These are phyloP conservation scores for Bullera alba DNA, from an alignment of 768 basidiomycete species.

Conservation along the genomic window DNA sequence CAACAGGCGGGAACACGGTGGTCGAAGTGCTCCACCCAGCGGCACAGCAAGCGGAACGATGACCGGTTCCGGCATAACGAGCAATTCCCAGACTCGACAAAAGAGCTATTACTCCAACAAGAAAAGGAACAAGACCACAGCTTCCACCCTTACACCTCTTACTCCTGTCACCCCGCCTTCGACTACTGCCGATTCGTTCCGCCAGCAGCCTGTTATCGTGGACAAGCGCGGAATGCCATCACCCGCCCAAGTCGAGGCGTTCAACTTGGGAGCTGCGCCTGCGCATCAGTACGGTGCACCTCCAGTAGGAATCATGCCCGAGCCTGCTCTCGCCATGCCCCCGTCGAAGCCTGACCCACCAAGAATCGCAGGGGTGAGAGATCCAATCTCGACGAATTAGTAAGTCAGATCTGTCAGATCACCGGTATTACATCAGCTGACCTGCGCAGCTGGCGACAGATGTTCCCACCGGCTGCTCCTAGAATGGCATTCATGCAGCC, in stretches of 20 bases:
- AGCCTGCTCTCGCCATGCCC: not conserved
- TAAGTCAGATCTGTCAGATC: not conserved
- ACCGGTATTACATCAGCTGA: not conserved
- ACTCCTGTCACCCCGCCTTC: not conserved
- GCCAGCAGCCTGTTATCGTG: not conserved
- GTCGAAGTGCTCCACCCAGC: not conserved
- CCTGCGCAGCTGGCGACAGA: constrained; percentile 1
- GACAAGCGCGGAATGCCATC: not conserved
- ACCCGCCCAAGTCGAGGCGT: not conserved
- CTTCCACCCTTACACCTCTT: not conserved
- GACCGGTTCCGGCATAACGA: not conserved
- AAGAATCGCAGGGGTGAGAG: constrained; percentile 9
- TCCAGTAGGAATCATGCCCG: not conserved
- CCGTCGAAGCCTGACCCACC: constrained; percentile 1
- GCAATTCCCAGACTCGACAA: not conserved
- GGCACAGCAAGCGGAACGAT: not conserved
- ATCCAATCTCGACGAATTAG: constrained; percentile 11
- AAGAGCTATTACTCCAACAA: constrained; percentile 17
- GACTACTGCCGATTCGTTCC: not conserved
- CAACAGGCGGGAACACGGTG: no score
- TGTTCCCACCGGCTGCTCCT: constrained; percentile 5
- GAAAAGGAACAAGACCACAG: not conserved
- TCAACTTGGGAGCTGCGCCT: not conserved
- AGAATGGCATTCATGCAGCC: not conserved
- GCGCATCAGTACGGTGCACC: not conserved